Evolutionary conservation across 2,329 filamentous ascomycete genomes (phyloP).

Genomic region (Gaeumannomyces tritici): DNA sequence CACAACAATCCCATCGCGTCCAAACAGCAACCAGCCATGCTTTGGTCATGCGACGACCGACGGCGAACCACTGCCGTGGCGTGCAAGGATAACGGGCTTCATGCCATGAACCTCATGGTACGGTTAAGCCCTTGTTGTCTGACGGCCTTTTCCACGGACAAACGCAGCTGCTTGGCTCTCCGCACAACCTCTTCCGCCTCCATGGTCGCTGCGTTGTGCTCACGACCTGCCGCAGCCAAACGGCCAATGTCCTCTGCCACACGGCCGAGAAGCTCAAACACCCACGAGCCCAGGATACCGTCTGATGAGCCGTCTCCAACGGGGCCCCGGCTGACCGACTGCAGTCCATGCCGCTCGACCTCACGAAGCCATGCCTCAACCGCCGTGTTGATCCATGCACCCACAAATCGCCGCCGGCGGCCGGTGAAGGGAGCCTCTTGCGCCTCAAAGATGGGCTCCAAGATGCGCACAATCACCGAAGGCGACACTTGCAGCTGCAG

Average conservation of each 20-base stretch:
- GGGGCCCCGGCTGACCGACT: not conserved
- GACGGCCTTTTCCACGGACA: conserved; percentile 11
- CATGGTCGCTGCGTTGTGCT: conserved; percentile 12
- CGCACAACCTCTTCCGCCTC: conserved; percentile 13
- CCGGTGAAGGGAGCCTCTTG: conserved; percentile 51
- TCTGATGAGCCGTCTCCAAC: conserved; percentile 17
- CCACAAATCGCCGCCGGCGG: conserved; percentile 35
- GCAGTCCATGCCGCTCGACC: conserved; percentile 31
- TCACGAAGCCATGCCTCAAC: conserved; percentile 41
- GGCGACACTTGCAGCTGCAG: conserved; percentile 45
- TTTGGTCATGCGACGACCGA: not conserved
- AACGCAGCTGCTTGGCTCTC: conserved; percentile 13
- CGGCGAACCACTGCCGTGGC: no score
- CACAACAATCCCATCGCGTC: not conserved
- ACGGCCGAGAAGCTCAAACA: conserved; percentile 2
- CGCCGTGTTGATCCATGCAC: conserved; percentile 43
- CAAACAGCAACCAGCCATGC: not conserved
- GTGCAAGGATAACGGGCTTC: not conserved
- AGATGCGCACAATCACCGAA: conserved; percentile 43
- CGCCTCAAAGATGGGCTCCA: conserved; percentile 48
- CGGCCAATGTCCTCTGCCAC: conserved; percentile 1
- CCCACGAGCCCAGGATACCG: conserved; percentile 14
- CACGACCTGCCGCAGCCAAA: conserved; percentile 22
- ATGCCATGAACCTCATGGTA: conserved; percentile 5
- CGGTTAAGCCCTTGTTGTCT: conserved; percentile 5